Conservation (phyloP, 495 filamentous ascomycete genomes). For the Choiromyces venosus region DNA sequence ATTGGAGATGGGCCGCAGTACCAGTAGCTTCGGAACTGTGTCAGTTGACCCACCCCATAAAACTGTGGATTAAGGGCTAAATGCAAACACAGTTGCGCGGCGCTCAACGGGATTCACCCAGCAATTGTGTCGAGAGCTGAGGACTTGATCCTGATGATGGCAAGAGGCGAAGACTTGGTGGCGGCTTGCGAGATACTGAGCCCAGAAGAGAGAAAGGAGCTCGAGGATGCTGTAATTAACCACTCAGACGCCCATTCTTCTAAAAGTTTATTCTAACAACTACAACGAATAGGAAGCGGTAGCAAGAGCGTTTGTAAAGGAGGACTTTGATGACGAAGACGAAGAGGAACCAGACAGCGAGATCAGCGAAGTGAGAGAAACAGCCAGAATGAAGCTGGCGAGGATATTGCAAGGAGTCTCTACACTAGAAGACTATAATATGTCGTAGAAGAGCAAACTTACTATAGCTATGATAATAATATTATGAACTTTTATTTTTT, state of each 20-base stretch:
- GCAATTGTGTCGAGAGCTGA: constrained; percentile 71
- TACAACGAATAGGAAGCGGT: constrained; percentile 11
- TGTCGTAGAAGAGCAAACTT: constrained; percentile 1
- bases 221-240: constrained; percentile 55
- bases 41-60: constrained; percentile 52
- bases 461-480: background rate
- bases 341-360: constrained; percentile 5
- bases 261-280: constrained; percentile 4
- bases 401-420: constrained; percentile 27
- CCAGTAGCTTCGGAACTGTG: constrained; percentile 75
- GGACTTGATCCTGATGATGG: constrained; percentile 62
- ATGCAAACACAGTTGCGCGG: constrained; percentile 33
- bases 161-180: constrained; percentile 69
- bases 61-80: background rate
- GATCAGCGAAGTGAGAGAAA: background rate
- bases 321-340: constrained; percentile 33
- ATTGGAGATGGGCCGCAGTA: constrained; percentile 62
- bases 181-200: constrained; percentile 62
- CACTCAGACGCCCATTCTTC: background rate
- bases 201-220: constrained; percentile 53
- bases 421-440: constrained; percentile 17
- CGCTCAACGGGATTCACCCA: constrained; percentile 71
- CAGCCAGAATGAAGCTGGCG: constrained; percentile 26
- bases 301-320: constrained; percentile 27
- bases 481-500: background rate